Percentiles rank a stretch among this genome's conserved stretches.
Conservation (phyloP, 768 basidiomycete species). For the Chalciporus pseudorubinellus region DNA sequence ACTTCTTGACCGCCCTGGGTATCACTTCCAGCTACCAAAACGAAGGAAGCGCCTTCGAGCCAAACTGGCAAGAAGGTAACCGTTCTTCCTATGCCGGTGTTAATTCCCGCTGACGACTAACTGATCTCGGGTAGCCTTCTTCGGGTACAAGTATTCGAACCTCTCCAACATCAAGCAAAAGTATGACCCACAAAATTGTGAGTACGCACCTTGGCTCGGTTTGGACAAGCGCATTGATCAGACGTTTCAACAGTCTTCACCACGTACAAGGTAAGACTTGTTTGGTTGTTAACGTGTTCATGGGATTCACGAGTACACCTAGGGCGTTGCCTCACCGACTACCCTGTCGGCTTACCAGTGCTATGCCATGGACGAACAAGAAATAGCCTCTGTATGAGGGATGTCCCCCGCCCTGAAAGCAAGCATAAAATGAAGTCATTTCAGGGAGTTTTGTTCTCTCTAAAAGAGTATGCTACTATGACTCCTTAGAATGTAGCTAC, state of each 20-base stretch:
- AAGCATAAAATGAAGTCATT: no score
- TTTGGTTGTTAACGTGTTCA: neutral
- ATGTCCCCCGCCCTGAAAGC: neutral
- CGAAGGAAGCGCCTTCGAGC: slow-evolving; percentile 16
- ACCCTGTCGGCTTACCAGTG: neutral
- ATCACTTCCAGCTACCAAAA: slow-evolving; percentile 19
- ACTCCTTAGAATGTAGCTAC: no score
- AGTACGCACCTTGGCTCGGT: neutral
- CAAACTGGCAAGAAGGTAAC: slow-evolving; percentile 12
- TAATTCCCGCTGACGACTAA: neutral
- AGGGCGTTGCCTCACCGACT: neutral
- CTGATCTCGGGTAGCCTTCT: slow-evolving; percentile 7
- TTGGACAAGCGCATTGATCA: neutral
- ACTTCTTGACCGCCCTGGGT: slow-evolving; percentile 10
- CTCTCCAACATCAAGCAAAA: slow-evolving; percentile 12
- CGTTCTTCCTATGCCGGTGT: neutral
- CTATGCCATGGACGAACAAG: neutral
- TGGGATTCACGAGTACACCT: neutral
- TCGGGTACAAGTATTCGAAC: no score
- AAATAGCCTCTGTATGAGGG: neutral
- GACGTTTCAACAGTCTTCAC: neutral
- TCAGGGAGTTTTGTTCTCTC: no score
- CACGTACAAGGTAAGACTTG: slow-evolving; percentile 1
- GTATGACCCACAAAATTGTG: slow-evolving; percentile 16
- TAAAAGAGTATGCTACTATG: no score